Base-by-base conservation (phyloP, 225 moss, liverwort and hornwort genomes). In the Antitrichia curtipendula region DNA sequence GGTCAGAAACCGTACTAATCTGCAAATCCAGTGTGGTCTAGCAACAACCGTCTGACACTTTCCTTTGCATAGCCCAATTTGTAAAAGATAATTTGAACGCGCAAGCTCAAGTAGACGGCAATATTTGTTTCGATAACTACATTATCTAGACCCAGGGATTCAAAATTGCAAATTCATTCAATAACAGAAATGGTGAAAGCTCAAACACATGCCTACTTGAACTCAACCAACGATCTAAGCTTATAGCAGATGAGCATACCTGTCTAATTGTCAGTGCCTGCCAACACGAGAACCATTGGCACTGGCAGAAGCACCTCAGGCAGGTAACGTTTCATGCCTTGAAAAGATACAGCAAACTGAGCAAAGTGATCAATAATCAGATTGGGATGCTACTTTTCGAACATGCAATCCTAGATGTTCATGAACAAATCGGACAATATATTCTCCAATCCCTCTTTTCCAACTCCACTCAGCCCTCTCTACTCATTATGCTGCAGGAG, bases 181-280 rank as follows among this genome's bases (percentile, higher is more conserved):
- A 52, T 68, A 74, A 61, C 52, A 36, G 60, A 53, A 54, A 60
- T 36, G 70, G 59, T 45, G 83, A 47, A 78, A 78, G 53, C 78
- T 76, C 82, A 41, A 56, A 56, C 38, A 65, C 64, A 76, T 79
- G 57, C 47, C 38, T 72, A 79, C 40, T 86, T 34, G 64, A 89
- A n/a, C 54, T 70, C 60, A 83, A 78, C 27, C 12, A 61, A 78
- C 31, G 29, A 82, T 49, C 72, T 45, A 79, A 54, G n/a, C 43
- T 7, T 60, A 31, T 29, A 57, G 52, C 28, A 77, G 50, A 86
- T 31, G 76, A 75, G 62, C 85, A 65, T 57, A 75, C 57, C 56
- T 95, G 90, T 95, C 92, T 62, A 95, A 85, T 92, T 92, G 89
- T 96, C 95, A 77, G 92, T 93, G 59, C 91, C 92, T 86, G 95